Base-by-base conservation (phyloP, 768 basidiomycete genomes). In the Boletus patriciae region DNA sequence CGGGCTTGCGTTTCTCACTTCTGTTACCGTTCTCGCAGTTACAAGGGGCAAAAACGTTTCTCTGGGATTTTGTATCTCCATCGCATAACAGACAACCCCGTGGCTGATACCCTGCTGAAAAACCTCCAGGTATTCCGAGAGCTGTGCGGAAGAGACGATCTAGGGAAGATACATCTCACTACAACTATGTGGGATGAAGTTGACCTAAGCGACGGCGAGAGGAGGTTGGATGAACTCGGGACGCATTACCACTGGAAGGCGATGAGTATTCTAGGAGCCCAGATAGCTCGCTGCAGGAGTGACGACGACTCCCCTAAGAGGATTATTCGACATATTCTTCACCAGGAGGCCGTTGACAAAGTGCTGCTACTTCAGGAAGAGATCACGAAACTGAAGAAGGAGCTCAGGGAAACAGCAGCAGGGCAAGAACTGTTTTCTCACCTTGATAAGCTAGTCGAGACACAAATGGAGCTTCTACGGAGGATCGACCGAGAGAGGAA, bases 111-210 rank as follows among this genome's bases (percentile, higher is more conserved):
- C 1, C 64, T 73, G 0, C 48, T 68, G 25, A 73, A 63, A 38
- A 74, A 76, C 54, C 66, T 76, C 16, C 63, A 61, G 5, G 64
- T 74, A 61, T 76, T 78, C 47, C 46, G 37, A 40, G 45, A 62
- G 42, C 21, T 71, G 4, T 72, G 71, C 21, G 70, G 73, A 55
- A 18, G 53, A 55, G 47, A 63, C 57, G 47, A 74, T 59, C 48
- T 73, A n/a, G 57, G 59, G 1, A 70, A 70, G 12, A 71, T 78
- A 5, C 54, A 71, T 18, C 57, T 78, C 13, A 70, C 66, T 13
- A 74, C 77, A 2, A 76, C 76, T 13, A 76, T 74, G 71, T 78
- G 76, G 76, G 72, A 72, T 57, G 65, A 65, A 40, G 60, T 72
- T 16, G 62, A 61, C 0, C 34, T 19, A 6, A 41, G 29, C 0